A percentile compares a stretch with the other conserved stretches of the same genome.
These are phyloP conservation scores for Lunularia cruciata DNA, from an alignment of 225 moss, liverwort and hornwort species.

Conservation along the genomic window DNA sequence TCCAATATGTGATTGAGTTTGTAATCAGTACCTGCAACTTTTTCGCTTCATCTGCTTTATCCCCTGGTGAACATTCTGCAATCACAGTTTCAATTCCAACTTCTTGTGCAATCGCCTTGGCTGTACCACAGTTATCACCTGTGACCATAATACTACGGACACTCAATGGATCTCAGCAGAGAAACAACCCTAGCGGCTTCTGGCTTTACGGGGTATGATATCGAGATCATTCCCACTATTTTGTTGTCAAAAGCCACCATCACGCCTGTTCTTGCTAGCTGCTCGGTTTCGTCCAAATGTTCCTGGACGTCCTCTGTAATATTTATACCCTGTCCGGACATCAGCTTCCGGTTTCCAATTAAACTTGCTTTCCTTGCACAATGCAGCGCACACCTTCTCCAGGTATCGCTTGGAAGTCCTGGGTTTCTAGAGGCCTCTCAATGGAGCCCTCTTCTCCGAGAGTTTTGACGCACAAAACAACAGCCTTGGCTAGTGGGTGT, in stretches of 20 bases:
- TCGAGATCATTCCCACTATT: conserved; percentile 73
- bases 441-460: conserved; percentile 30
- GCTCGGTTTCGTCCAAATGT: conserved; percentile 63
- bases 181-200: conserved; percentile 74
- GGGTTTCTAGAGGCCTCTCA: conserved; percentile 40
- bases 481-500: conserved; percentile 91
- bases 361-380: conserved; percentile 53
- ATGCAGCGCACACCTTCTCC: conserved; percentile 89
- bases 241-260: conserved; percentile 66
- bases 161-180: conserved; percentile 63
- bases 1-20: not conserved
- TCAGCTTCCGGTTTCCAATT: conserved; percentile 74
- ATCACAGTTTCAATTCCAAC: conserved; percentile 64
- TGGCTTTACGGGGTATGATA: conserved; percentile 90
- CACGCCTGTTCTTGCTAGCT: conserved; percentile 73
- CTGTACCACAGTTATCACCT: conserved; percentile 97
- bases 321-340: conserved; percentile 52
- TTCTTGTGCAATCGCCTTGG: conserved; percentile 79
- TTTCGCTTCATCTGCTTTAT: conserved; percentile 83
- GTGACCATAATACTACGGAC: conserved; percentile 89
- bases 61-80: conserved; percentile 75
- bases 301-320: conserved; percentile 59
- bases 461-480: conserved; percentile 62
- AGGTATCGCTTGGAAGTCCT: conserved; percentile 65
- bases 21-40: conserved; percentile 59